Conservation (phyloP, 305 asterid species). For the Fraxinus nigra region DNA sequence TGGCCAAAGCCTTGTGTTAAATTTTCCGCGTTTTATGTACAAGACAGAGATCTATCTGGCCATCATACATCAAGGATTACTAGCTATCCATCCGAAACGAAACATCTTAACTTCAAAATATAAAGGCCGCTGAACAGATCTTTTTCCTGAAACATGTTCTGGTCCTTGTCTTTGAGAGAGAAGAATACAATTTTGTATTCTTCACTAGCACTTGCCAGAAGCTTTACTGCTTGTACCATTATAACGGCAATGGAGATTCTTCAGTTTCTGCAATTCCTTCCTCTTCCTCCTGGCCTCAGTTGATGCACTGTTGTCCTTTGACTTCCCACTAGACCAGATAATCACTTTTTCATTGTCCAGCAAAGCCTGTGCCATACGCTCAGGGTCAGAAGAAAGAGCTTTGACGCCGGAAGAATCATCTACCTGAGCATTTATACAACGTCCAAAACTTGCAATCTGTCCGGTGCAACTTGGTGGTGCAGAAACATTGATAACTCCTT, state of each 20-base stretch:
- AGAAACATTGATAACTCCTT: slow-evolving; percentile 12
- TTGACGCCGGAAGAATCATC: not conserved
- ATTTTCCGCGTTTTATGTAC: not conserved
- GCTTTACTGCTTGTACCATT: not conserved
- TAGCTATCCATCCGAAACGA: not conserved
- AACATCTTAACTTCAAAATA: not conserved
- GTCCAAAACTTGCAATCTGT: slow-evolving; percentile 1
- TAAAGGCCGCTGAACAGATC: not conserved
- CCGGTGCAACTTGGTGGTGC: slow-evolving; percentile 20
- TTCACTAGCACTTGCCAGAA: not conserved
- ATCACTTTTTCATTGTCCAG: slow-evolving; percentile 10
- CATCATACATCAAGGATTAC: not conserved
- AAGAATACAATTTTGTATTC: not conserved
- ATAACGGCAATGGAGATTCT: slow-evolving; percentile 23
- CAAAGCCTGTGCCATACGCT: not conserved
- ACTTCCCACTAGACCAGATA: slow-evolving; percentile 2
- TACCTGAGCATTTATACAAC: not conserved
- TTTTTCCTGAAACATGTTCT: not conserved
- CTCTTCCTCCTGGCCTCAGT: slow-evolving; percentile 65
- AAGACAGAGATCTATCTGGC: not conserved
- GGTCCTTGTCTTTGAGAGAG: not conserved
- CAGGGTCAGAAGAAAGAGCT: slow-evolving; percentile 19
- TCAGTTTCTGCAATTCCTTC: slow-evolving; percentile 61
- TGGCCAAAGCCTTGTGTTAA: not conserved
- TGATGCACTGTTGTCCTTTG: slow-evolving; percentile 31